Evolutionary conservation across 176 grass and related monocot genomes (phyloP).

Genomic region (Carex kokanica): DNA sequence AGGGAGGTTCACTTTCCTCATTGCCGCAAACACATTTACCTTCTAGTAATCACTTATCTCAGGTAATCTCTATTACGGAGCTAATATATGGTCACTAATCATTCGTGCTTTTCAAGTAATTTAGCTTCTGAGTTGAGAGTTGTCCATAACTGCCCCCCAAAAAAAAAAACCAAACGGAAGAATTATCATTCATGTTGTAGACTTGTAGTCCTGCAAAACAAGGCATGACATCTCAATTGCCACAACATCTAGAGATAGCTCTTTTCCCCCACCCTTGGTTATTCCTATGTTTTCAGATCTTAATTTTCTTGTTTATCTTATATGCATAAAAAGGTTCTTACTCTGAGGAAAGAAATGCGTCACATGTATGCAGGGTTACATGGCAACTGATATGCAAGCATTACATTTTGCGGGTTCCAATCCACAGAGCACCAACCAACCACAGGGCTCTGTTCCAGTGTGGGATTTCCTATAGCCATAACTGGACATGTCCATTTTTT

Average conservation of each 20-base stretch:
- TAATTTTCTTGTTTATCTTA: background rate
- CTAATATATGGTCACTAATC: background rate
- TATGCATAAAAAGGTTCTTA: background rate
- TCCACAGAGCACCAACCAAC: constrained; percentile 54
- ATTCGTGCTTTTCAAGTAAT: background rate
- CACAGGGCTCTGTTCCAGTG: constrained; percentile 63
- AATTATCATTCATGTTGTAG: background rate
- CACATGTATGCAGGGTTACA: constrained; percentile 46
- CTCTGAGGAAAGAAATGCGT: background rate
- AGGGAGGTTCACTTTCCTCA: constrained; percentile 45
- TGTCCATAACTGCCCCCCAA: background rate
- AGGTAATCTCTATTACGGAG: constrained; percentile 41
- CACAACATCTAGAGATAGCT: background rate
- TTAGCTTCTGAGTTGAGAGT: background rate
- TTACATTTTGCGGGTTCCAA: constrained; percentile 60
- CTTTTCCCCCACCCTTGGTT: background rate
- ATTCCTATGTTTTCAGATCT: background rate
- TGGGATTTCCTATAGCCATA: constrained; percentile 78
- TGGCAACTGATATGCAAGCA: constrained; percentile 50
- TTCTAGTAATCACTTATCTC: constrained; percentile 45
- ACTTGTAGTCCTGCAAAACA: background rate
- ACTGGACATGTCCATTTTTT: background rate
- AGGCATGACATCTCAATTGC: background rate
- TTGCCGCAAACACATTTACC: constrained; percentile 58
- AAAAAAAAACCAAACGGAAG: background rate